Evolutionary conservation across 1,139 yeast species (phyloP).

Genomic region (Nakaseomyces nivariensis): DNA sequence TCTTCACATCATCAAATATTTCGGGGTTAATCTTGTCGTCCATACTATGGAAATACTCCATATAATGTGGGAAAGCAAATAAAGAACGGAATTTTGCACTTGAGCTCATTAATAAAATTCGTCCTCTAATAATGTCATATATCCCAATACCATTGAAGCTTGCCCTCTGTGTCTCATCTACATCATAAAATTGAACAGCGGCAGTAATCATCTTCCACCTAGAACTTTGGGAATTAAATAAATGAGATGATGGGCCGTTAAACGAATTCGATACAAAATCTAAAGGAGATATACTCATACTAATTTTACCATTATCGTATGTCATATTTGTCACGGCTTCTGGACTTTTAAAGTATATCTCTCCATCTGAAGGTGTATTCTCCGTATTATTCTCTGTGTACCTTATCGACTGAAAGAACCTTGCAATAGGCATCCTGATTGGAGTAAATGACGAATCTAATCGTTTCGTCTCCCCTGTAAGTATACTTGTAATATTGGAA

Average conservation of each 20-base stretch:
- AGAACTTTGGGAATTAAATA: conserved; percentile 27
- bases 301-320: conserved; percentile 21
- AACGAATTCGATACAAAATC: conserved; percentile 16
- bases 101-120: conserved; percentile 50
- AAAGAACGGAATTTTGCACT: conserved; percentile 68
- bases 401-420: conserved; percentile 23
- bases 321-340: conserved; percentile 25
- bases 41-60: conserved; percentile 27
- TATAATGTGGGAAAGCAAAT: conserved; percentile 33
- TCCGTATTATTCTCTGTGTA: conserved; percentile 13
- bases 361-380: conserved; percentile 20
- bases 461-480: conserved; percentile 20
- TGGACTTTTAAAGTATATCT: conserved; percentile 17
- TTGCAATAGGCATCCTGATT: conserved; percentile 25
- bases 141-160: conserved; percentile 49
- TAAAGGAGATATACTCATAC: conserved; percentile 20
- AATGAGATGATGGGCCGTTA: conserved; percentile 11
- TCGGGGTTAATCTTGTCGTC: conserved; percentile 32
- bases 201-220: conserved; percentile 27
- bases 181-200: conserved; percentile 26
- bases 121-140: conserved; percentile 63
- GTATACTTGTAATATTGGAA: conserved; percentile 23
- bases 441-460: conserved; percentile 13
- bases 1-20: conserved; percentile 35
- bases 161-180: conserved; percentile 39